These are phyloP conservation scores for Tolypocladium tundrense DNA, from an alignment of 2,329 filamentous ascomycete genomes.

Conservation along the genomic window DNA sequence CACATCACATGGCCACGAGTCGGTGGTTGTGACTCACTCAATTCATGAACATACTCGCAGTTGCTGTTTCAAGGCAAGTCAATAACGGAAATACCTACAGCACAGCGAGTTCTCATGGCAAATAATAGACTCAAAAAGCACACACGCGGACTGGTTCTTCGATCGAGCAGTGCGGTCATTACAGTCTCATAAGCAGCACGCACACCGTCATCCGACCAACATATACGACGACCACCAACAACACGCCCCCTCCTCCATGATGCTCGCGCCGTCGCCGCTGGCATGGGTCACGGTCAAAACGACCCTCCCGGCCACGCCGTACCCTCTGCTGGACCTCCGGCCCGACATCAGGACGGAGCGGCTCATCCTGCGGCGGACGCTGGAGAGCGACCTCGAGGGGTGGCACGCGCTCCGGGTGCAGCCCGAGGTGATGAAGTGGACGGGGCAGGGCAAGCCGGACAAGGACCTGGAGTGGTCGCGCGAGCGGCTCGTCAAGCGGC, in stretches of 20 bases:
- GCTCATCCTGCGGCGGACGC: constrained; percentile 42
- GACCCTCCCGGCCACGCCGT: constrained; percentile 31
- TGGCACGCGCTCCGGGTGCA: constrained; percentile 44
- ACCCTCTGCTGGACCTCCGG: constrained; percentile 29
- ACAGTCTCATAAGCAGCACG: background rate
- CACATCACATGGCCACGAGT: background rate
- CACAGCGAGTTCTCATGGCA: background rate
- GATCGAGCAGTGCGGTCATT: background rate
- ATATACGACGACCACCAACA: background rate
- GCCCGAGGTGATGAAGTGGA: constrained; percentile 54
- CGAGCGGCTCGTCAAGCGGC: constrained; percentile 24
- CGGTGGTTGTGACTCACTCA: background rate
- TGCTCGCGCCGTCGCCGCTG: constrained; percentile 7
- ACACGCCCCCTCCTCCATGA: background rate
- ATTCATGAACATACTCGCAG: no score
- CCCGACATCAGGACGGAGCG: constrained; percentile 37
- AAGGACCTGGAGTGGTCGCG: constrained; percentile 31
- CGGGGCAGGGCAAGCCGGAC: constrained; percentile 31
- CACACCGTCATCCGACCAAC: background rate
- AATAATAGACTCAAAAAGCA: background rate
- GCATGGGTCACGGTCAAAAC: constrained; percentile 34
- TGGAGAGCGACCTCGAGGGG: constrained; percentile 36
- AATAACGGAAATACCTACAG: background rate
- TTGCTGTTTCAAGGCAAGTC: background rate
- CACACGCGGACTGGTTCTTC: background rate